Evolutionary conservation across 352 stramenopile species (phyloP).

Genomic region (Pythium apleroticum): DNA sequence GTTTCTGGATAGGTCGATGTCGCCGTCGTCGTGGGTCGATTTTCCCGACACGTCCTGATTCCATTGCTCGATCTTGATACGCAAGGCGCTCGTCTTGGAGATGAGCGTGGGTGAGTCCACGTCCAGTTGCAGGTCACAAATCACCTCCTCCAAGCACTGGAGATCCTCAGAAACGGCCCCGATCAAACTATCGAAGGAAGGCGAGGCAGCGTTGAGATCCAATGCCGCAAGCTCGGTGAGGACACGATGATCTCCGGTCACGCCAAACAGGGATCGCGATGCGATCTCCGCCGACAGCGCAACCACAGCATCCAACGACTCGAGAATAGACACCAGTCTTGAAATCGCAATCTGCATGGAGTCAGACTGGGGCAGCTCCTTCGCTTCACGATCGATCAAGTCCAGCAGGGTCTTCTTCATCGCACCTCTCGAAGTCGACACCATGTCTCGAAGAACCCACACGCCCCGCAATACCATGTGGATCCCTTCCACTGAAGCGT

Average conservation of each 20-base stretch:
- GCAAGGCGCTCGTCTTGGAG: neutral
- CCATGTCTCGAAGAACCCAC: slow-evolving; percentile 40
- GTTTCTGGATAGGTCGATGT: neutral
- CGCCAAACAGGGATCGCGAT: neutral
- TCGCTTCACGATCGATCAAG: neutral
- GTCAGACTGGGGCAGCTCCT: neutral
- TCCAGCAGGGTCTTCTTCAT: slow-evolving; percentile 45
- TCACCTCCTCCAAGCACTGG: neutral
- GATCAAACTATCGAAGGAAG: neutral
- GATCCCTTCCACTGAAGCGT: neutral
- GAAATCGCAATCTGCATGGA: neutral
- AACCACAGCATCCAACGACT: slow-evolving; percentile 1
- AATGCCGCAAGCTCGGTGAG: too few relatives aligned
- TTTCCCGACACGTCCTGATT: neutral
- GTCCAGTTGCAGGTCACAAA: neutral
- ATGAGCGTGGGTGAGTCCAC: neutral
- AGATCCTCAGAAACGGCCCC: neutral
- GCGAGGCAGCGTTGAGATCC: neutral
- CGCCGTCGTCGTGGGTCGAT: neutral
- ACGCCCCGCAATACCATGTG: neutral
- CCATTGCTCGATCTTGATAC: neutral
- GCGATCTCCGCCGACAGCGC: neutral
- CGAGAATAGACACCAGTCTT: neutral
- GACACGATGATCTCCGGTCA: too few relatives aligned
- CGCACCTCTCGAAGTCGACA: slow-evolving; percentile 47